Conservation (phyloP, 108 stramenopile genomes). For the Pseudonitzschia multistriata region DNA sequence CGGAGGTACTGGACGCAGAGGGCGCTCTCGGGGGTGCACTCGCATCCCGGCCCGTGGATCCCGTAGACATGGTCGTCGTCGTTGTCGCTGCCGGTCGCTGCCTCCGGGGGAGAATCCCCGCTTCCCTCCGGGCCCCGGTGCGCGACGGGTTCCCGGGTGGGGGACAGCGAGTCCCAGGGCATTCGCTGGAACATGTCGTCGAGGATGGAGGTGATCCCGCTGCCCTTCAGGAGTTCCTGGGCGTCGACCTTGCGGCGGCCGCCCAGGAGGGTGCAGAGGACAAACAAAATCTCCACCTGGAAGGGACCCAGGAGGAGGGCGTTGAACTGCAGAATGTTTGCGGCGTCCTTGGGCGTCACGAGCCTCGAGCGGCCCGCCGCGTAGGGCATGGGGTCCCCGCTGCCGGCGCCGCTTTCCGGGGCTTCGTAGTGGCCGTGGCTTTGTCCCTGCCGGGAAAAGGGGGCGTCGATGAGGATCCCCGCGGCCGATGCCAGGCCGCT, state of each 20-base stretch:
- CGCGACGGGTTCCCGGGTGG: slow-evolving; percentile 17
- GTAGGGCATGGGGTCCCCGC: too few relatives aligned
- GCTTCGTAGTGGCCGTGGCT: not conserved
- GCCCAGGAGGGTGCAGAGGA: slow-evolving; percentile 80
- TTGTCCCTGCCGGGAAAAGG: slow-evolving; percentile 13
- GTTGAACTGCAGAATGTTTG: slow-evolving; percentile 68
- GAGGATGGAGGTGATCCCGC: slow-evolving; percentile 58
- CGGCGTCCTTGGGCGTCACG: slow-evolving; percentile 47
- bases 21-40: slow-evolving; percentile 87
- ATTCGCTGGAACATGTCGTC: slow-evolving; percentile 78
- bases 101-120: not conserved
- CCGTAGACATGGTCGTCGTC: slow-evolving; percentile 24
- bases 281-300: slow-evolving; percentile 85
- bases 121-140: not conserved
- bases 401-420: too few relatives aligned
- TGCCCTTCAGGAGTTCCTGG: slow-evolving; percentile 48
- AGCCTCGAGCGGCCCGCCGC: not conserved
- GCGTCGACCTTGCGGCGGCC: slow-evolving; percentile 76
- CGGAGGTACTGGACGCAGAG: slow-evolving; percentile 85
- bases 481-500: slow-evolving; percentile 26
- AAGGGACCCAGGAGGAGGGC: slow-evolving; percentile 61
- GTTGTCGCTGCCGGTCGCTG: not conserved
- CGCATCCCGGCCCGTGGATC: slow-evolving; percentile 72
- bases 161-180: slow-evolving; percentile 49
- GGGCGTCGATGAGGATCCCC: slow-evolving; percentile 33